Conservation (phyloP, 805 yeast genomes). For the Metschnikowia orientalis region DNA sequence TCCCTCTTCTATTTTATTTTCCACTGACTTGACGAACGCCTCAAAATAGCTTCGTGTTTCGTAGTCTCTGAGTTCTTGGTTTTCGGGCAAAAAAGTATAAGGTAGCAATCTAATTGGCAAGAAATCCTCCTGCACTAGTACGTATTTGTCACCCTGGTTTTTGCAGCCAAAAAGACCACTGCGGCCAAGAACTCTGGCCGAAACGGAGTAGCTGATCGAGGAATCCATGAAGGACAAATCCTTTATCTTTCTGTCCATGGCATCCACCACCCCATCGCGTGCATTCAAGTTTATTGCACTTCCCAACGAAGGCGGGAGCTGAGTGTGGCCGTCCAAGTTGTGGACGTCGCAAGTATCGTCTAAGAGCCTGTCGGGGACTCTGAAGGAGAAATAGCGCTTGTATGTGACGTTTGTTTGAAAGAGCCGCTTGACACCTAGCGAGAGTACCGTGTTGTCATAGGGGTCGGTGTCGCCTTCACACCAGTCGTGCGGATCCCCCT, state of each 20-base stretch:
- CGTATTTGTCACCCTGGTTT: slow-evolving; percentile 27
- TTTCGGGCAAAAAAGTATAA: slow-evolving; percentile 19
- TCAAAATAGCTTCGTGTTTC: slow-evolving; percentile 26
- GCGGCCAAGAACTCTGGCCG: slow-evolving; percentile 39
- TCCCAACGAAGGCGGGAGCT: slow-evolving; percentile 37
- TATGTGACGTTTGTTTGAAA: slow-evolving; percentile 38
- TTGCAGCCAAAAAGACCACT: slow-evolving; percentile 32
- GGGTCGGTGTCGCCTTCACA: slow-evolving; percentile 44
- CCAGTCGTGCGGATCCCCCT: slow-evolving; percentile 37
- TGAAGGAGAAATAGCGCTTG: slow-evolving; percentile 39
- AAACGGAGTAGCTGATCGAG: slow-evolving; percentile 34
- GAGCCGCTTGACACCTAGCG: slow-evolving; percentile 34
- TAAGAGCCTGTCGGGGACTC: slow-evolving; percentile 37
- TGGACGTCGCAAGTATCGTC: slow-evolving; percentile 39
- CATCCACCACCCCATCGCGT: background rate
- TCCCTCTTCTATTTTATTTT: slow-evolving; percentile 24
- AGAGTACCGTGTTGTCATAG: slow-evolving; percentile 30
- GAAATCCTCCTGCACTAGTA: slow-evolving; percentile 32
- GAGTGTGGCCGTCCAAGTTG: slow-evolving; percentile 31
- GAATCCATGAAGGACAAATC: slow-evolving; percentile 38
- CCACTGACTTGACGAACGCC: slow-evolving; percentile 32
- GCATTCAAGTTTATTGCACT: slow-evolving; percentile 23
- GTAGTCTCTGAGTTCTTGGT: slow-evolving; percentile 15
- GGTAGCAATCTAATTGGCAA: slow-evolving; percentile 37
- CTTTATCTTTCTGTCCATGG: slow-evolving; percentile 20